Evolutionary conservation across 2,329 filamentous ascomycete species (phyloP).

Genomic region (Herpotrichia juniperi): DNA sequence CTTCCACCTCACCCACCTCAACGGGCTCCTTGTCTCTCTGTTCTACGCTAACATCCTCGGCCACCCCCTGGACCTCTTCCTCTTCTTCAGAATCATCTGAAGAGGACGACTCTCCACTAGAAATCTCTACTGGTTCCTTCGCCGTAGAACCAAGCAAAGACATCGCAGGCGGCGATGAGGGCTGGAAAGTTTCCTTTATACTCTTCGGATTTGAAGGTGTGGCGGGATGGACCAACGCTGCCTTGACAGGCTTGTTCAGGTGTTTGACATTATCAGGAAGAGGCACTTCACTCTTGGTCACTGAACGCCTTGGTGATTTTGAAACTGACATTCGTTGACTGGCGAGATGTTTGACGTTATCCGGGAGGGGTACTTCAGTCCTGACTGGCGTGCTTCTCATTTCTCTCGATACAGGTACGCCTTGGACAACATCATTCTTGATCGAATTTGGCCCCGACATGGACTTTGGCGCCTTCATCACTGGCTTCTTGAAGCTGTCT

Average conservation of each 20-base stretch:
- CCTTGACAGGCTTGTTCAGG: neutral
- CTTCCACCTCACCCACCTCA: too few species aligned
- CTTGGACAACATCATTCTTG: neutral
- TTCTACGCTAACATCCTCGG: too few species aligned
- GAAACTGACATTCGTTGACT: neutral
- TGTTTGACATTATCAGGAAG: constrained; percentile 11
- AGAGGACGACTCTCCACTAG: constrained; percentile 11
- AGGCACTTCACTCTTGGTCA: constrained; percentile 6
- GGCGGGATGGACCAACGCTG: neutral
- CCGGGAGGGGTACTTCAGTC: constrained; percentile 1
- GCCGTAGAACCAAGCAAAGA: neutral
- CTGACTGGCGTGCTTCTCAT: neutral
- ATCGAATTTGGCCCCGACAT: neutral
- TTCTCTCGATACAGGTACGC: neutral
- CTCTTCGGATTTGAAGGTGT: too few species aligned
- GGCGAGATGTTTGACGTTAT: constrained; percentile 40
- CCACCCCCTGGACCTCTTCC: too few species aligned
- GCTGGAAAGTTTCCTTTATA: neutral
- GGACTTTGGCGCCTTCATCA: neutral
- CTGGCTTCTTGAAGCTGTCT: neutral
- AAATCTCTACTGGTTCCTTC: constrained; percentile 10
- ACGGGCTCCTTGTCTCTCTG: too few species aligned
- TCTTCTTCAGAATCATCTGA: constrained; percentile 8
- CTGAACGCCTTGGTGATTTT: neutral
- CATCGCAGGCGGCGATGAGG: neutral